A percentile compares a stretch with the other conserved stretches of the same genome.
Conservation (phyloP, 148 eudicot species). For the Spergularia marina region DNA sequence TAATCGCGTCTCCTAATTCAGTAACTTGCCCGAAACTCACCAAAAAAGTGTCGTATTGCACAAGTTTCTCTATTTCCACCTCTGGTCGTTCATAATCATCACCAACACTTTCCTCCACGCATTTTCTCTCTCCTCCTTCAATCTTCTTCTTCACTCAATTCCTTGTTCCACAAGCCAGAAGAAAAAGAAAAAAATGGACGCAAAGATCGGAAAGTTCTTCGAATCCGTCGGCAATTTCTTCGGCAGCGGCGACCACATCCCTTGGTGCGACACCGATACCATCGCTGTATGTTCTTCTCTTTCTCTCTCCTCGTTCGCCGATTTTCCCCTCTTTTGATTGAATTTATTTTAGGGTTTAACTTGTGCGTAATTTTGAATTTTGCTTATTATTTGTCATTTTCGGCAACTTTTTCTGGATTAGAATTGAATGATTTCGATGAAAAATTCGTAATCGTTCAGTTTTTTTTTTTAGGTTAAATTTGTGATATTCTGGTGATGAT, state of each 20-base stretch:
- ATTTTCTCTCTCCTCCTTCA: neutral
- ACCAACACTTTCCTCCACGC: neutral
- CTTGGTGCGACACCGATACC: constrained; percentile 67
- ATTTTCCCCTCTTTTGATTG: neutral
- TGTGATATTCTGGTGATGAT: neutral
- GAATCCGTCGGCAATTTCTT: constrained; percentile 69
- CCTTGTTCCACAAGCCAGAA: constrained; percentile 1
- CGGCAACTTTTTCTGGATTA: neutral
- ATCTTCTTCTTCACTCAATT: neutral
- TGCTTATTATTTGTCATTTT: neutral
- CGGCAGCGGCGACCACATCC: constrained; percentile 71
- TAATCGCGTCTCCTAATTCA: constrained; percentile 1
- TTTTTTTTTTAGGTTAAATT: neutral
- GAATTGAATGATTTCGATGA: neutral
- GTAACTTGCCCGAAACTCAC: neutral
- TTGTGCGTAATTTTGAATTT: neutral
- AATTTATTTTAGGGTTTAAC: neutral
- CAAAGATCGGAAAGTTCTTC: constrained; percentile 42
- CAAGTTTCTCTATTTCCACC: neutral
- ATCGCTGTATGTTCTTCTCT: constrained; percentile 43
- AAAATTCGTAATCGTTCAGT: neutral
- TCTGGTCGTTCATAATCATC: too few species aligned
- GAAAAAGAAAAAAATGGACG: constrained; percentile 39
- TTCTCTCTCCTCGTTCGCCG: neutral
- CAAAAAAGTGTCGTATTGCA: neutral